phyloP scores from a whole-genome alignment of 2,329 filamentous ascomycete genomes.

The Colletotrichum sublineola region DNA sequence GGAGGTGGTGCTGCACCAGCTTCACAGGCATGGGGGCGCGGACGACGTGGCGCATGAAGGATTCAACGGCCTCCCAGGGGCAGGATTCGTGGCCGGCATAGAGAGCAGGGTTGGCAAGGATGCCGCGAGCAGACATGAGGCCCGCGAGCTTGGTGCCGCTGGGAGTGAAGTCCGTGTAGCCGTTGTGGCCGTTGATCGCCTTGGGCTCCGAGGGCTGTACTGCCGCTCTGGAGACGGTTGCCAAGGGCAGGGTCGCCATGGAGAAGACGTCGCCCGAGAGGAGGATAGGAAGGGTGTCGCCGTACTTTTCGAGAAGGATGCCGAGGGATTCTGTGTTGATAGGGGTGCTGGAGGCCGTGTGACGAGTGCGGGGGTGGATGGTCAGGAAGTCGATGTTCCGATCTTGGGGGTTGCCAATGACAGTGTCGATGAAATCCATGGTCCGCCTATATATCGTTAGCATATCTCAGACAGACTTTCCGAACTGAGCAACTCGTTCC shows the following conservation, averaged over 20 bases:
- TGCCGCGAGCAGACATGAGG: conserved; percentile 78
- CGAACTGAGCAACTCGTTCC: not conserved
- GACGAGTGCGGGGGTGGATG: conserved; percentile 75
- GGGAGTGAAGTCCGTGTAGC: conserved; percentile 45
- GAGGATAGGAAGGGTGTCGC: conserved; percentile 70
- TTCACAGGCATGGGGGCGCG: conserved; percentile 72
- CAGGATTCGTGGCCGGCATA: conserved; percentile 70
- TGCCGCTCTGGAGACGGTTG: conserved; percentile 44
- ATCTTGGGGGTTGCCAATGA: conserved; percentile 66
- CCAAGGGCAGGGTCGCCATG: conserved; percentile 62
- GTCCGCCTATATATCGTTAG: conserved; percentile 57
- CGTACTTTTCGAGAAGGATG: conserved; percentile 65
- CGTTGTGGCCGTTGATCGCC: conserved; percentile 10
- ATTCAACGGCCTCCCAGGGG: conserved; percentile 73
- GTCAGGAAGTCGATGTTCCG: conserved; percentile 76
- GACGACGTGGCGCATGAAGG: conserved; percentile 71
- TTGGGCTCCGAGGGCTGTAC: not conserved
- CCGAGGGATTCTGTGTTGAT: conserved; percentile 73
- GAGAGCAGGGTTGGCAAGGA: conserved; percentile 76
- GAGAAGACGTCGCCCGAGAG: conserved; percentile 79
- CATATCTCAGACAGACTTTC: not conserved
- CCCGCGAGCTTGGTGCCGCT: conserved; percentile 67
- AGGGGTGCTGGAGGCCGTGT: conserved; percentile 71
- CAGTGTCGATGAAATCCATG: conserved; percentile 73
- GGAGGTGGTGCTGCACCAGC: conserved; percentile 74